phyloP scores from a whole-genome alignment of 2,329 filamentous ascomycete genomes.

The Fusarium oligoseptatum region DNA sequence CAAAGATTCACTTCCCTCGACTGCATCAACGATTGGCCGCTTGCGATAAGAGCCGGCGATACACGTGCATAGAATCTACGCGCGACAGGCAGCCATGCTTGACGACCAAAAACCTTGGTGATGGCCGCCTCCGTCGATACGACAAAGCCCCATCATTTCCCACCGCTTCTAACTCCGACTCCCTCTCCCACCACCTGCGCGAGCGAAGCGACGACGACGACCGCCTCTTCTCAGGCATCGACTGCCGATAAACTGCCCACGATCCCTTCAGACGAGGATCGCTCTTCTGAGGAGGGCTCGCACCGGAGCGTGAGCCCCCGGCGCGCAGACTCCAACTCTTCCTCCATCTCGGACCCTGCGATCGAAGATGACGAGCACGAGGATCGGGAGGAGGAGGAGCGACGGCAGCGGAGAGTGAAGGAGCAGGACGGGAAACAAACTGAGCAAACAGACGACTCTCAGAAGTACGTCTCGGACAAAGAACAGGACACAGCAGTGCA shows the following conservation, averaged over 20 bases:
- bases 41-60: neutral
- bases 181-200: constrained; percentile 30
- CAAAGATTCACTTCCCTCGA: neutral
- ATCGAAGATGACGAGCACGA: constrained; percentile 39
- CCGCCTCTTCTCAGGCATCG: neutral
- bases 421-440: neutral
- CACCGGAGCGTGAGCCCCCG: constrained; percentile 39
- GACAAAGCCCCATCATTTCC: constrained; percentile 35
- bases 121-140: constrained; percentile 45
- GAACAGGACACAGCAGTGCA: constrained; percentile 23
- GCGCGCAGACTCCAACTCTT: constrained; percentile 44
- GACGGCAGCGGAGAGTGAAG: constrained; percentile 4
- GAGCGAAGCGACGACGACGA: constrained; percentile 3
- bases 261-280: constrained; percentile 49
- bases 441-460: constrained; percentile 17
- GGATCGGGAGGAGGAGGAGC: neutral
- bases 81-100: constrained; percentile 29
- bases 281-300: constrained; percentile 48
- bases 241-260: constrained; percentile 31
- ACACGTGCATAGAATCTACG: neutral
- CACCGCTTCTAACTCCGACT: constrained; percentile 32
- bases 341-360: constrained; percentile 49
- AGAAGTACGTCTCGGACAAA: constrained; percentile 12
- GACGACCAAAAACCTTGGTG: constrained; percentile 40
- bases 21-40: constrained; percentile 10